phyloP scores from a whole-genome alignment of 345 rosid genomes.

The Euphorbia lathyris region DNA sequence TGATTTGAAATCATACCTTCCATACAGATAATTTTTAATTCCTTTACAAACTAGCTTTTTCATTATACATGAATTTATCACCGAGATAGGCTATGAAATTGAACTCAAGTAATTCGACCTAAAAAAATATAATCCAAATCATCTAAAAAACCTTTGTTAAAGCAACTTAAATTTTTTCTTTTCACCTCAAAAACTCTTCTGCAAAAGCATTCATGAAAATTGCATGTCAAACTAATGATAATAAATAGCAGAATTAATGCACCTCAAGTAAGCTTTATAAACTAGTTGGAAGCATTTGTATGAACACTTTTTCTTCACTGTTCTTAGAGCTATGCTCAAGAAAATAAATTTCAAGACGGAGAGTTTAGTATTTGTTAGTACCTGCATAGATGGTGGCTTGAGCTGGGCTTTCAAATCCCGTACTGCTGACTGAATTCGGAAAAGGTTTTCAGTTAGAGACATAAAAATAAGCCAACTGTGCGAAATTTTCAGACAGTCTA shows the following conservation, averaged over 20 bases:
- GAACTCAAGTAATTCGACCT: neutral
- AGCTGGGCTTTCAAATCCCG: slow-evolving; percentile 90
- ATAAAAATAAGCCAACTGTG: neutral
- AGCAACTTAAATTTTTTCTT: neutral
- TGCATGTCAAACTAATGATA: neutral
- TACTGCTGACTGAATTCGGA: slow-evolving; percentile 69
- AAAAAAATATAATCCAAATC: neutral
- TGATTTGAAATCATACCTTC: neutral
- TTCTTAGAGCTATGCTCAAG: neutral
- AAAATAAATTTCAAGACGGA: neutral
- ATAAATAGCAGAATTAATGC: too few relatives aligned
- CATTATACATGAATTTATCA: neutral
- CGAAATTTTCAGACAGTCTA: neutral
- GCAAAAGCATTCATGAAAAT: neutral
- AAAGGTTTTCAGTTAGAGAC: slow-evolving; percentile 5
- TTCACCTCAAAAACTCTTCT: neutral
- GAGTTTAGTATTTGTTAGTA: slow-evolving; percentile 21
- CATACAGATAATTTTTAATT: neutral
- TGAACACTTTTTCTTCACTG: too few relatives aligned
- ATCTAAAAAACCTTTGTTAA: neutral
- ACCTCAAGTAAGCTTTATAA: neutral
- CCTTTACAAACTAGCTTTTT: neutral
- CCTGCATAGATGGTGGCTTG: slow-evolving; percentile 99
- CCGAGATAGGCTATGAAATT: neutral
- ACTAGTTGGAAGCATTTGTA: neutral